Base-by-base conservation (phyloP, 768 basidiomycete genomes). In the Leccinum imitatum region DNA sequence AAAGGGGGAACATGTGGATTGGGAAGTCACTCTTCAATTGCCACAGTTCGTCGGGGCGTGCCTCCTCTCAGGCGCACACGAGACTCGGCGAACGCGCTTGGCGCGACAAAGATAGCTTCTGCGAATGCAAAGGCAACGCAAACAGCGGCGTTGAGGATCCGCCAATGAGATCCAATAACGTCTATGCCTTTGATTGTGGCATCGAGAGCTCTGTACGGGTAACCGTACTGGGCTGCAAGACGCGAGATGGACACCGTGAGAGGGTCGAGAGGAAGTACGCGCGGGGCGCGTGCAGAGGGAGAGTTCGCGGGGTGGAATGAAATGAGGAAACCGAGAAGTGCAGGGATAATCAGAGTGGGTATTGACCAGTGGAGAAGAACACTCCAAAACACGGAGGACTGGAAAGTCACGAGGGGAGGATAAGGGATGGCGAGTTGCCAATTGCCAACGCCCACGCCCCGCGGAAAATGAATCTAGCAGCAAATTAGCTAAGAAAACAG, bases 91-190 rank as follows among this genome's bases (percentile, higher is more conserved):
- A 70, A 74, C 15, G 73, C 76, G 7, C 68, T 59, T 15, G 85
- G 84, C 0, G 83, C 80, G 9, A 64, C 68, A 19, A 77, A 76
- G 55, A 90, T 81, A 0, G 84, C 85, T 69, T 90, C 88, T 1
- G 87, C 83, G 63, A 88, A 86, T 3, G 88, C 84, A 66, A 89
- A 87, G 0, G 85, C 85, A 11, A 86, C 78, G 9, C 80, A 78
- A 31, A 88, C 73, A 5, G 78, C 73, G 0, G 88, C 84, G 50
- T 72, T 78, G 57, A 87, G 73, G 1, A 87, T 76, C 50, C 88
- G 80, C 79, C 82, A 82, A 30, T 78, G 75, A 39, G 74, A 71
- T 6, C 85, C 86, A 7, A 90, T 69, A 4, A 86, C 78, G 62
- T 87, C 85, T 44, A 84, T 67, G 10, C 80, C 79, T 19, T 74